Evolutionary conservation across 2,329 filamentous ascomycete genomes (phyloP).

Genomic region (Colletotrichum chrysophilum): DNA sequence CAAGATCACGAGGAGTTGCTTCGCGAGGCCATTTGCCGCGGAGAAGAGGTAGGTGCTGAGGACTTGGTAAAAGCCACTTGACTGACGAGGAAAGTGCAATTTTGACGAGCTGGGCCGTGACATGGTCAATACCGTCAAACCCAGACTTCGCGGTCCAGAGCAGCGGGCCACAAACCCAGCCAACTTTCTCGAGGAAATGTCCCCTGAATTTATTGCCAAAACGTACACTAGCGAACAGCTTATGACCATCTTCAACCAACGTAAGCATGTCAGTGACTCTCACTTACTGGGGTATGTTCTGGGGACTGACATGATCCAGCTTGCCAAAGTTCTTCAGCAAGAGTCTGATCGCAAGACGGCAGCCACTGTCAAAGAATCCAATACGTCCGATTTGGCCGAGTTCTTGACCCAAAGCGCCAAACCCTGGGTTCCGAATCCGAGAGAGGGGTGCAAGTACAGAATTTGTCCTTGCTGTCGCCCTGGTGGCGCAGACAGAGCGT

Average conservation of each 20-base stretch:
- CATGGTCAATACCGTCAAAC: constrained; percentile 35
- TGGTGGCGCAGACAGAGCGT: constrained; percentile 46
- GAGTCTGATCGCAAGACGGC: constrained; percentile 8
- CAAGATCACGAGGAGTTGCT: constrained; percentile 60
- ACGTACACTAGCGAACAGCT: constrained; percentile 55
- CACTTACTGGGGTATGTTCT: background rate
- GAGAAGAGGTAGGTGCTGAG: constrained; percentile 29
- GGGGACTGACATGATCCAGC: background rate
- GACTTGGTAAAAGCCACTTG: constrained; percentile 16
- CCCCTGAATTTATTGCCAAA: constrained; percentile 38
- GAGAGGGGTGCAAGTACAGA: constrained; percentile 54
- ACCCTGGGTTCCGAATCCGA: constrained; percentile 42
- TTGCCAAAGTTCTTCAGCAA: constrained; percentile 7
- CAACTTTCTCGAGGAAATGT: constrained; percentile 51
- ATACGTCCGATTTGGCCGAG: background rate
- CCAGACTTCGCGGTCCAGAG: constrained; percentile 44
- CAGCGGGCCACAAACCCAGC: constrained; percentile 43
- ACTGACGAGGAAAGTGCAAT: constrained; percentile 26
- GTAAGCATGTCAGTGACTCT: constrained; percentile 46
- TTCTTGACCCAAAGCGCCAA: constrained; percentile 11
- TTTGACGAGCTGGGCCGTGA: constrained; percentile 40
- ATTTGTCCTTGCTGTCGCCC: constrained; percentile 56
- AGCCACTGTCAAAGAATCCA: background rate
- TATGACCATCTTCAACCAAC: constrained; percentile 51
- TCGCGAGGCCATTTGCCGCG: constrained; percentile 35